phyloP scores from a whole-genome alignment of 1,139 yeast species.

The Yamadazyma taylorii region DNA sequence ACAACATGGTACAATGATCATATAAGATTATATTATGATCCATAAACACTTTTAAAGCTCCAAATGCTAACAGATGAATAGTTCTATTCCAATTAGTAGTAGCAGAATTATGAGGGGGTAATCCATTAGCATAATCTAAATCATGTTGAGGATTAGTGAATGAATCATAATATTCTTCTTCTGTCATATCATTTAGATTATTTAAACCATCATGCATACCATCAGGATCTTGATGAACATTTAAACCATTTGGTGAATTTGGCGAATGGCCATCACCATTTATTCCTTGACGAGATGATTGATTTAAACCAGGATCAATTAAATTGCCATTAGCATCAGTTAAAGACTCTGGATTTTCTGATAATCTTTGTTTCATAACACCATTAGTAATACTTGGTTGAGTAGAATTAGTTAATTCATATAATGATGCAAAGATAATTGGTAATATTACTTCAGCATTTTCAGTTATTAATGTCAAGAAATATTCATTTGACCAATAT shows the following conservation, averaged over 20 bases:
- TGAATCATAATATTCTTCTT: conserved; percentile 48
- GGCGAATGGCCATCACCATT: too few species aligned
- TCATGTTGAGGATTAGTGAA: conserved; percentile 41
- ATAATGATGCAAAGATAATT: conserved; percentile 84
- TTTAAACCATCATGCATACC: conserved; percentile 13
- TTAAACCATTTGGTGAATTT: not conserved
- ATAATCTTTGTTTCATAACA: conserved; percentile 42
- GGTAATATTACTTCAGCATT: conserved; percentile 91
- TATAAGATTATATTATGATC: conserved; percentile 90
- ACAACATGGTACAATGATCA: conserved; percentile 87
- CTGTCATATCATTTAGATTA: conserved; percentile 41
- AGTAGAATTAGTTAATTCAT: conserved; percentile 67
- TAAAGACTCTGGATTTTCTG: conserved; percentile 41
- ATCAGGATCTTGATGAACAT: conserved; percentile 3
- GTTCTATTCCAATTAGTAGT: conserved; percentile 83
- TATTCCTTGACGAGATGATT: conserved; percentile 10
- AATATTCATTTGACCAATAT: conserved; percentile 94
- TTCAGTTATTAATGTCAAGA: conserved; percentile 85
- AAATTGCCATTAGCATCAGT: conserved; percentile 50
- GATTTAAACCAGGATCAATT: conserved; percentile 40
- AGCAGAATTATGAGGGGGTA: conserved; percentile 48
- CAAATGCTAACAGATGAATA: conserved; percentile 85
- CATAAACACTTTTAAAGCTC: conserved; percentile 89
- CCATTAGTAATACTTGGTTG: conserved; percentile 54
- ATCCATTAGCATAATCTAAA: conserved; percentile 25